These are phyloP conservation scores for Sordariomycetes sp. DNA, from an alignment of 2,329 filamentous ascomycete genomes.

Conservation along the genomic window DNA sequence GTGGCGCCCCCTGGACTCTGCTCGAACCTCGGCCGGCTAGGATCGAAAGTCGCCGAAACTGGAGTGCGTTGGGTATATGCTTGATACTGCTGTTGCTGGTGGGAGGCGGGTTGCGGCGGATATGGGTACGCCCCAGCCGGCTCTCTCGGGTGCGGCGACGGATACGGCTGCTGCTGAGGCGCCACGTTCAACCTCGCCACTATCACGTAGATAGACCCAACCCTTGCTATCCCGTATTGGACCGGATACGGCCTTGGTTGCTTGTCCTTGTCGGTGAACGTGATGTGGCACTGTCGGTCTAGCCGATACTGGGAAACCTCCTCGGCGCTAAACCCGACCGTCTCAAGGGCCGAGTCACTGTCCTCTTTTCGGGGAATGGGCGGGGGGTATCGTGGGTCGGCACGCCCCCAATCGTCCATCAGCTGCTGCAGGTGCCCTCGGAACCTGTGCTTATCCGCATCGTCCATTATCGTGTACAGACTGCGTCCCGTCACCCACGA, in stretches of 20 bases:
- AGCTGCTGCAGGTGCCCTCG: conserved; percentile 38
- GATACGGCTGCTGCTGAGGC: conserved; percentile 29
- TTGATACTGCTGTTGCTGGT: conserved; percentile 15
- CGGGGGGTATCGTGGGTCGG: conserved; percentile 52
- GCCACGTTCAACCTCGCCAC: conserved; percentile 34
- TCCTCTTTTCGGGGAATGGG: conserved; percentile 48
- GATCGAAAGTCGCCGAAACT: conserved; percentile 35
- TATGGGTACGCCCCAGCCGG: conserved; percentile 24
- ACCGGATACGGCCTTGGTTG: conserved; percentile 37
- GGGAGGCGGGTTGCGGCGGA: conserved; percentile 19
- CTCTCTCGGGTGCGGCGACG: conserved; percentile 32
- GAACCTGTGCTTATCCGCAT: conserved; percentile 41
- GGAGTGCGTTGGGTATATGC: conserved; percentile 32
- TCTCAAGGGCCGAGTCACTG: conserved; percentile 43
- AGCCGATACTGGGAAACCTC: conserved; percentile 40
- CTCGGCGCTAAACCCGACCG: conserved; percentile 41
- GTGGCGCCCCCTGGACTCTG: conserved; percentile 14
- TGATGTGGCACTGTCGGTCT: conserved; percentile 43
- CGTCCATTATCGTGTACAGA: conserved; percentile 41
- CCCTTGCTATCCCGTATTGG: conserved; percentile 46
- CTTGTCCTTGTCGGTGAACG: conserved; percentile 40
- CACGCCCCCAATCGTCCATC: conserved; percentile 44
- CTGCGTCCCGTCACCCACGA: conserved; percentile 34
- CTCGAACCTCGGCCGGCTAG: conserved; percentile 27
- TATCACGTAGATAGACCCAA: conserved; percentile 52